phyloP scores from a whole-genome alignment of 371 early-diverging fungal species.

The Umbelopsis sp. region DNA sequence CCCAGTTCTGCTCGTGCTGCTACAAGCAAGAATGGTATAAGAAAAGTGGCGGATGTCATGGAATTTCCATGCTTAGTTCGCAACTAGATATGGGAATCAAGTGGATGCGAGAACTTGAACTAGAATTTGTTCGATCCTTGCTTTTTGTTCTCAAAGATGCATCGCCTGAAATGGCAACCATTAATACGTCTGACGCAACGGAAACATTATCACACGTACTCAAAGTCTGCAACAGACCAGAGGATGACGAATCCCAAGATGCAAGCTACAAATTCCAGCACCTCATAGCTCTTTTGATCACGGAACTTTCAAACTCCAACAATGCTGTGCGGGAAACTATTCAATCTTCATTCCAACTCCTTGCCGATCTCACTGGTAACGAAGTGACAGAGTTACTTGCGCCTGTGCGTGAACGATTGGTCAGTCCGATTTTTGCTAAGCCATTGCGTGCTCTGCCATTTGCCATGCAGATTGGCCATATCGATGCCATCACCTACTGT shows the following conservation, averaged over 20 bases:
- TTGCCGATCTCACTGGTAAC: conserved; percentile 78
- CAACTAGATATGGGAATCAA: conserved; percentile 81
- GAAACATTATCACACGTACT: conserved; percentile 79
- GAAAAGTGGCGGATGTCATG: conserved; percentile 89
- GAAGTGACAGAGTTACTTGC: conserved; percentile 85
- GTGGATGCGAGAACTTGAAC: conserved; percentile 92
- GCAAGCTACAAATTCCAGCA: conserved; percentile 64
- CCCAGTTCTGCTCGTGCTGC: conserved; percentile 82
- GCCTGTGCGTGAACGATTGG: conserved; percentile 84
- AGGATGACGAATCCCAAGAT: conserved; percentile 61
- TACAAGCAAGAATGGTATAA: conserved; percentile 85
- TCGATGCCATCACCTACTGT: conserved; percentile 97
- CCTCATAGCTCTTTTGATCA: conserved; percentile 82
- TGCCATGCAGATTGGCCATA: conserved; percentile 97
- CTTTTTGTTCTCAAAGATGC: conserved; percentile 94
- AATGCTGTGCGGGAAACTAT: conserved; percentile 87
- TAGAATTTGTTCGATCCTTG: conserved; percentile 91
- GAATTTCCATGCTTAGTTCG: conserved; percentile 83
- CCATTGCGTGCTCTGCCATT: conserved; percentile 95
- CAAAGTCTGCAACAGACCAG: conserved; percentile 79
- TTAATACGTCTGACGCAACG: conserved; percentile 77
- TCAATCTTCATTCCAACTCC: conserved; percentile 78
- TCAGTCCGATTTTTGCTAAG: conserved; percentile 96
- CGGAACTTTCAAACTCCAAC: conserved; percentile 94
- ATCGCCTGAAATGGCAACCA: conserved; percentile 78